Conservation (phyloP, 1,284 basidiomycete species). For the Rhodotorula glutinis region DNA sequence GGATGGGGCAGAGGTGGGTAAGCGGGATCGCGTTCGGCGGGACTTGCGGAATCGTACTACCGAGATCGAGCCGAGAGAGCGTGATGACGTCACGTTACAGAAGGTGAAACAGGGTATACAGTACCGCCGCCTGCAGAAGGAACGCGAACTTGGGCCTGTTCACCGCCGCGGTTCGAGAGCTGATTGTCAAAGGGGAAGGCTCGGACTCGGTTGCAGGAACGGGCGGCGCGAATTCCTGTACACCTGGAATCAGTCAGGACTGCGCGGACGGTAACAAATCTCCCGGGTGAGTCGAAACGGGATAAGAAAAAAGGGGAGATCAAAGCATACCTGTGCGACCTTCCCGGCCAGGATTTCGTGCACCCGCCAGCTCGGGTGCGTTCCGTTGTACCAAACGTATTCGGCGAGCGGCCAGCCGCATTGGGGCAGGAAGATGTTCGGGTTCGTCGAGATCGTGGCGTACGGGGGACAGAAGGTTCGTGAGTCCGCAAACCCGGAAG, state of each 20-base stretch:
- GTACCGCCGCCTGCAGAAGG: too few relatives aligned
- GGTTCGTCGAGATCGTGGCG: not conserved
- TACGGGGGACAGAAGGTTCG: conserved; percentile 9
- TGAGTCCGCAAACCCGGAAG: conserved; percentile 22
- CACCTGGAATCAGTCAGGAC: not conserved
- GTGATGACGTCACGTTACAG: too few relatives aligned
- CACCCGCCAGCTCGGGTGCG: conserved; percentile 22
- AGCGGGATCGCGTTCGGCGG: too few relatives aligned
- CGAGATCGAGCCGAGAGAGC: too few relatives aligned
- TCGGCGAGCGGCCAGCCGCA: conserved; percentile 13
- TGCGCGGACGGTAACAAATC: not conserved
- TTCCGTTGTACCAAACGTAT: conserved; percentile 19
- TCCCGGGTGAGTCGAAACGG: too few relatives aligned
- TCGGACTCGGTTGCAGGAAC: not conserved
- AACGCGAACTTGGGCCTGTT: too few relatives aligned
- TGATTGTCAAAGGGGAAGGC: too few relatives aligned
- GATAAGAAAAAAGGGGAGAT: not conserved
- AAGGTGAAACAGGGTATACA: too few relatives aligned
- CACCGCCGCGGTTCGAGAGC: too few relatives aligned
- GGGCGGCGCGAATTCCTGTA: not conserved
- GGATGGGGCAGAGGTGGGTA: too few relatives aligned
- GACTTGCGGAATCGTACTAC: too few relatives aligned
- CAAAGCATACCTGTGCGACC: conserved; percentile 4
- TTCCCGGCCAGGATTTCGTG: conserved; percentile 16
- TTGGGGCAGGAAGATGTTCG: not conserved